Evolutionary conservation across 2,329 filamentous ascomycete species (phyloP), one percentile per base, ranked within the genome.

Genomic region (Seiridium cupressi): DNA sequence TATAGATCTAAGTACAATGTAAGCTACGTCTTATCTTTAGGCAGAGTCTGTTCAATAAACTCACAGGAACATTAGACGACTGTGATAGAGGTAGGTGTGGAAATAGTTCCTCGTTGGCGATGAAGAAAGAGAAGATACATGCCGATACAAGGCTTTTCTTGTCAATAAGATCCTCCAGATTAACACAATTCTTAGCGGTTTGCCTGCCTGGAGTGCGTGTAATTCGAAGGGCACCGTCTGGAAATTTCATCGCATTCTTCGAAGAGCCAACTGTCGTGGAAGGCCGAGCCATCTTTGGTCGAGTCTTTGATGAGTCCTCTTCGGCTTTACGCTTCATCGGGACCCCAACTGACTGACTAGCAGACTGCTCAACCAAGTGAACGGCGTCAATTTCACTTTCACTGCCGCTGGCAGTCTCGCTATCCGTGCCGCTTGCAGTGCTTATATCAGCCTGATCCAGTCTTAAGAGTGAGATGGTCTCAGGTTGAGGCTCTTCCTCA

Each of bases 141-240:
- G 66, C 68, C 3, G 67, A 66, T n/a, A 63, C 26, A 5, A 70
- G 63, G 3, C 63, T 60, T 1, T 64, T 54, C 47, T 62, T 66
- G 40, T 68, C 44, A 42, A 70, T 67, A 9, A 70, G 10, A 48
- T 68, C 68, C 10, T 48, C 11, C 4, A 70, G 58, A 38, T 63
- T 64, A 31, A 69, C 32, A 36, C 68, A 69, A 44, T 70, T 70
- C 46, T 65, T 67, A 8, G 63, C 55, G 4, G 59, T n/a, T 32
- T 34, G 36, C 51, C 68, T 62, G 3, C 68, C 67, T 0, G 63
- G 61, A 3, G 68, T 69, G n/a, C 67, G 65, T 7, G 67, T 70
- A 35, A 70, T 69, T 11, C 68, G 65, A 18, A 70, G 55, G 2
- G 62, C 68, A 11, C 68, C 68, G 35, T 65, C 60, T 11, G 65